Conservation (phyloP, 345 rosid genomes). For the Aurinia saxatilis region DNA sequence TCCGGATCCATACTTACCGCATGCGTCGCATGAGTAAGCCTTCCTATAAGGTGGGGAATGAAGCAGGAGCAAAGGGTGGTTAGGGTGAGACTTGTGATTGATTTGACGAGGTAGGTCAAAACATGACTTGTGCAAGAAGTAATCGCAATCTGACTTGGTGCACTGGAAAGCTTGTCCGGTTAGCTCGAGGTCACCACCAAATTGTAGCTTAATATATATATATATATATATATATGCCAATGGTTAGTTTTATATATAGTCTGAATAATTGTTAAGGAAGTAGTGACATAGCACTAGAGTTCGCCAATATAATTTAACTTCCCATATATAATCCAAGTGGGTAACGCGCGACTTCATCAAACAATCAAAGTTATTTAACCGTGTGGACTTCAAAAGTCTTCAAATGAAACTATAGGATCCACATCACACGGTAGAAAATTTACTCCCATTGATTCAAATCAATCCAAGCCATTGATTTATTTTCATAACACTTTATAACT, state of each 20-base stretch:
- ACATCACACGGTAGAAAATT: background rate
- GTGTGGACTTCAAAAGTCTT: background rate
- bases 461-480: background rate
- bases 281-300: background rate
- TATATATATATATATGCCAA: no score
- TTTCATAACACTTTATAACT: background rate
- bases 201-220: background rate
- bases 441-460: background rate
- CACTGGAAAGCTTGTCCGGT: conserved; percentile 21
- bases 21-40: conserved; percentile 11
- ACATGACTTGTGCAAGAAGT: conserved; percentile 25
- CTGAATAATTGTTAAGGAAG: background rate
- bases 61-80: conserved; percentile 12
- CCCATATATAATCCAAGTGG: background rate
- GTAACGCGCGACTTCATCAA: background rate
- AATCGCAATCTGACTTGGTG: conserved; percentile 15
- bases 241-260: background rate
- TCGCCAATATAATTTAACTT: background rate
- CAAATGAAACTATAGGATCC: background rate
- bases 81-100: conserved; percentile 11
- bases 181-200: conserved; percentile 18
- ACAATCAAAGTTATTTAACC: background rate
- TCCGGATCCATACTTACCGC: conserved; percentile 15
- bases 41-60: conserved; percentile 6
- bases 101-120: conserved; percentile 8